These are phyloP conservation scores for Bipolaris sorokiniana DNA, from an alignment of 2,329 filamentous ascomycete species.

Conservation along the genomic window DNA sequence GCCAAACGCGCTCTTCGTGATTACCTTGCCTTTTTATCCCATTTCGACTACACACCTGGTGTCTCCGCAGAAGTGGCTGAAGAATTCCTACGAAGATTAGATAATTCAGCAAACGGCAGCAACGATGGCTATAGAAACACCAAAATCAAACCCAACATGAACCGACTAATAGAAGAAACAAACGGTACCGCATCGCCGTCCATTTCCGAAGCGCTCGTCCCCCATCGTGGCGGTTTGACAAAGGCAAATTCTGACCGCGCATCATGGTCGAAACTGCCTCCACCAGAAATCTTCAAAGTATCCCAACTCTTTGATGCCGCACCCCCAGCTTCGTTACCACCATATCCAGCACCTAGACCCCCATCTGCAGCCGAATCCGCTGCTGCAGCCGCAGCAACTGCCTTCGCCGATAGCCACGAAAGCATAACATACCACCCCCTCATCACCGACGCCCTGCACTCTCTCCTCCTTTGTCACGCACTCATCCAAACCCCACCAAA, in stretches of 20 bases:
- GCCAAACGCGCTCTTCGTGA: slow-evolving; percentile 79
- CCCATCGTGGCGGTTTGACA: slow-evolving; percentile 42
- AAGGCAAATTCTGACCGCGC: slow-evolving; percentile 41
- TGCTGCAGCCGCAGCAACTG: slow-evolving; percentile 43
- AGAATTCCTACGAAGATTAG: slow-evolving; percentile 53
- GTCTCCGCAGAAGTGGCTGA: slow-evolving; percentile 66
- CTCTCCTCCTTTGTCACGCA: slow-evolving; percentile 77
- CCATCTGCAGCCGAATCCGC: slow-evolving; percentile 35
- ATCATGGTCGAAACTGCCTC: slow-evolving; percentile 56
- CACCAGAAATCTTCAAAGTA: slow-evolving; percentile 60
- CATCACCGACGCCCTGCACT: slow-evolving; percentile 78
- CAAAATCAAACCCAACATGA: slow-evolving; percentile 28
- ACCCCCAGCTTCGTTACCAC: slow-evolving; percentile 69
- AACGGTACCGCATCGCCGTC: slow-evolving; percentile 27
- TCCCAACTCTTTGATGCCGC: slow-evolving; percentile 74
- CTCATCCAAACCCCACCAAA: slow-evolving; percentile 78
- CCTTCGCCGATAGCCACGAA: slow-evolving; percentile 61
- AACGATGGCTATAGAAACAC: slow-evolving; percentile 14
- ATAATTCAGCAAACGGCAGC: slow-evolving; percentile 26
- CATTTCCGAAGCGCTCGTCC: slow-evolving; percentile 53
- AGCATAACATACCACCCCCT: slow-evolving; percentile 81
- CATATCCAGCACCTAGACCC: slow-evolving; percentile 61
- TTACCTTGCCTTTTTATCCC: slow-evolving; percentile 72
- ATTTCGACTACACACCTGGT: slow-evolving; percentile 80
- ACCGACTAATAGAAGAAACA: slow-evolving; percentile 37